A percentile compares a stretch with the other conserved stretches of the same genome.
phyloP scores from a whole-genome alignment of 371 early-diverging fungal genomes.

The Rhizomucor pusillus region DNA sequence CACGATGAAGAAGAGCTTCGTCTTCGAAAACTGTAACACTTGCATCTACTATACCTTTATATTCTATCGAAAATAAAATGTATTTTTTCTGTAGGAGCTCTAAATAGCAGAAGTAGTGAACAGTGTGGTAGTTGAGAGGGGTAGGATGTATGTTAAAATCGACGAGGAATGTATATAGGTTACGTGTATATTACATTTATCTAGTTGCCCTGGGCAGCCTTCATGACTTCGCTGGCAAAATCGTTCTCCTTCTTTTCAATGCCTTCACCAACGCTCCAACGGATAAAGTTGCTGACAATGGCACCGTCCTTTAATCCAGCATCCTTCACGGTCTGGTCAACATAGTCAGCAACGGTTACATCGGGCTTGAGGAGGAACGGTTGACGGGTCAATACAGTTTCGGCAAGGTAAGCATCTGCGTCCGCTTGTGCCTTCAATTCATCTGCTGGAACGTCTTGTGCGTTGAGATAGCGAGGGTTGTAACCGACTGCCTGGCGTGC shows the following conservation, averaged over 20 bases:
- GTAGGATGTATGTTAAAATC: too few species aligned
- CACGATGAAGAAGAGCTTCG: slow-evolving; percentile 10
- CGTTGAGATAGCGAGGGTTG: slow-evolving; percentile 53
- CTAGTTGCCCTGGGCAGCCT: slow-evolving; percentile 25
- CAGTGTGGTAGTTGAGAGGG: too few species aligned
- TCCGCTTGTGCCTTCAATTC: slow-evolving; percentile 33
- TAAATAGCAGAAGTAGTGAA: too few species aligned
- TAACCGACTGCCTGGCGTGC: slow-evolving; percentile 83
- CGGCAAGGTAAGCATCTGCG: slow-evolving; percentile 50
- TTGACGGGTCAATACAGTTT: slow-evolving; percentile 68
- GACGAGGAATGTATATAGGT: too few species aligned
- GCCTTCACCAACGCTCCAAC: slow-evolving; percentile 87
- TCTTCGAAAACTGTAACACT: background rate
- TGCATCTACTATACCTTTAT: background rate
- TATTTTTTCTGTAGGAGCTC: too few species aligned
- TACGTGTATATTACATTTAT: background rate
- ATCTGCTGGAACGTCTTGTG: slow-evolving; percentile 47
- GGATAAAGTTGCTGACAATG: slow-evolving; percentile 60
- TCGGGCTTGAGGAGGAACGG: slow-evolving; percentile 75
- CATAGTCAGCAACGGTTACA: slow-evolving; percentile 52
- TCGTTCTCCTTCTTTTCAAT: slow-evolving; percentile 71
- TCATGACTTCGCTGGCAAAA: slow-evolving; percentile 79
- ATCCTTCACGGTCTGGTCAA: slow-evolving; percentile 28
- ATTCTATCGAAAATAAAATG: background rate
- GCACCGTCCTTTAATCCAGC: slow-evolving; percentile 57